These are phyloP conservation scores for Diaporthe ampelina DNA, from an alignment of 2,329 filamentous ascomycete genomes.

Conservation along the genomic window DNA sequence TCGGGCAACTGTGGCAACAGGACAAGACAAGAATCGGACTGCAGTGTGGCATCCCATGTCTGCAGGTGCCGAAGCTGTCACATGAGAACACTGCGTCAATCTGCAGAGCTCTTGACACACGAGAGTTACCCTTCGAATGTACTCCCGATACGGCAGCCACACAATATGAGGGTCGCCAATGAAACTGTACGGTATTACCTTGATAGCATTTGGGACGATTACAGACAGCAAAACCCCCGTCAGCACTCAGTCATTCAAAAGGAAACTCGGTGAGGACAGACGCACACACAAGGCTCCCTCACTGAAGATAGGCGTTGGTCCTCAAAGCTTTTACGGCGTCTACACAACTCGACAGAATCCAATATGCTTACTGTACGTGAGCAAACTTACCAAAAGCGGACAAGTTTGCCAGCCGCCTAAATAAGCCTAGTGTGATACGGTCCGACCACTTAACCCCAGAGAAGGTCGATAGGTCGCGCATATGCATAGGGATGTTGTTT, in stretches of 20 bases:
- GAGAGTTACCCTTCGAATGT: not conserved
- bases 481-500: not conserved
- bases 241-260: not conserved
- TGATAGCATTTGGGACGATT: not conserved
- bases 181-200: not conserved
- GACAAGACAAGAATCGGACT: no score
- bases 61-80: not conserved
- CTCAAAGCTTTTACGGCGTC: not conserved
- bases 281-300: constrained; percentile 3
- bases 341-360: not conserved
- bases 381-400: not conserved
- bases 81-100: not conserved
- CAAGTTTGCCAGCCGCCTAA: constrained; percentile 5
- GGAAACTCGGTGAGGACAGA: no score
- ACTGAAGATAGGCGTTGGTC: not conserved
- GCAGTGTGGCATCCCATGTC: not conserved
- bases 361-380: not conserved
- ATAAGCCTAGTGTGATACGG: not conserved
- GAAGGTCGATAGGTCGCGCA: not conserved
- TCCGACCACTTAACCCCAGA: not conserved
- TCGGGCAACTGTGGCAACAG: not conserved
- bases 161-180: not conserved
- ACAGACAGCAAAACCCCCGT: no score
- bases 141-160: not conserved
- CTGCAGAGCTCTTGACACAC: no score